Conservation (phyloP, 352 stramenopile species). For the Phytophthora nicotianae region DNA sequence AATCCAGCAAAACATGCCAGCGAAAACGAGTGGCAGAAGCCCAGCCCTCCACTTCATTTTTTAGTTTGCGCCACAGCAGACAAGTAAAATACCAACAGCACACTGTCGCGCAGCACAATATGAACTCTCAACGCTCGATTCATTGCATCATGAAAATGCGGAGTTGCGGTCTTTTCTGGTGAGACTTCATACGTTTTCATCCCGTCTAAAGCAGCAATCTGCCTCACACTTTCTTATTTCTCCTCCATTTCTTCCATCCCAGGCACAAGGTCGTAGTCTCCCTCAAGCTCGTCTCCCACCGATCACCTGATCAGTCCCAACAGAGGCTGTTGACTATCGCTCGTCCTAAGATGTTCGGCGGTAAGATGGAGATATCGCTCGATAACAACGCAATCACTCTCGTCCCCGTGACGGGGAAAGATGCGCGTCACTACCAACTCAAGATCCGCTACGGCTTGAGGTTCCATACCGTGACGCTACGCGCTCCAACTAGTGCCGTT, state of each 20-base stretch:
- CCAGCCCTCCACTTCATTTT: conserved; percentile 19
- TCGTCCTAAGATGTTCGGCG: conserved; percentile 29
- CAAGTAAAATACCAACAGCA: conserved; percentile 4
- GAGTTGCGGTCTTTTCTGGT: conserved; percentile 39
- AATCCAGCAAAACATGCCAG: conserved; percentile 6
- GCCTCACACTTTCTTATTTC: background rate
- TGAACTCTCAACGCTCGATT: conserved; percentile 19
- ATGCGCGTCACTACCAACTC: conserved; percentile 21
- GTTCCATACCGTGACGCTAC: conserved; percentile 23
- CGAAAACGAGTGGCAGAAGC: background rate
- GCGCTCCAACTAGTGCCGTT: conserved; percentile 26
- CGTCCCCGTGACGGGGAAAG: conserved; percentile 23
- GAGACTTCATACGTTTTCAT: conserved; percentile 8
- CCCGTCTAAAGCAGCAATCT: background rate
- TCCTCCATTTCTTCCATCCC: conserved; percentile 3
- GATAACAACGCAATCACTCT: conserved; percentile 9
- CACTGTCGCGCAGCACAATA: background rate
- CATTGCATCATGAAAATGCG: conserved; percentile 41
- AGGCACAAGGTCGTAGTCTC: conserved; percentile 37
- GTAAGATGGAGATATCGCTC: conserved; percentile 32
- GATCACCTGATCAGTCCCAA: background rate
- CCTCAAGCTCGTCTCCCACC: conserved; percentile 17
- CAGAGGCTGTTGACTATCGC: conserved; percentile 24
- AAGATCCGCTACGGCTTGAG: conserved; percentile 22
- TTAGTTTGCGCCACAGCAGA: conserved; percentile 21